A percentile compares a stretch with the other conserved stretches of the same genome.
Conservation (phyloP, 108 stramenopile genomes). For the Pseudonitzschia multiseries region DNA sequence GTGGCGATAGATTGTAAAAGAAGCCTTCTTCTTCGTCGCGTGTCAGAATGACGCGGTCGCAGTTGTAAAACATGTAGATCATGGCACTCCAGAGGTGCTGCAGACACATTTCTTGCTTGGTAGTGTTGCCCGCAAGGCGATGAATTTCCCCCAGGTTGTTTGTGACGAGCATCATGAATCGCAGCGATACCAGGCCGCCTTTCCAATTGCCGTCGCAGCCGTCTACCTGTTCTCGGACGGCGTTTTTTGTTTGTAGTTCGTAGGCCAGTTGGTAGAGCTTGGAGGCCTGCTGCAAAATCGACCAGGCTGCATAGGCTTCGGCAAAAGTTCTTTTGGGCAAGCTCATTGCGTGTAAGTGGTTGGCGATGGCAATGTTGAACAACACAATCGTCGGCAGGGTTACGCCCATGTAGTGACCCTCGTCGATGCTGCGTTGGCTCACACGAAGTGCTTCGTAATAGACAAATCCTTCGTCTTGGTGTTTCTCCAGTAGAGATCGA, state of each 20-base stretch:
- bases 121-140: slow-evolving; percentile 9
- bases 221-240: neutral
- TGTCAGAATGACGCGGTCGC: neutral
- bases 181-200: neutral
- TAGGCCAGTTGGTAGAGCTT: slow-evolving; percentile 29
- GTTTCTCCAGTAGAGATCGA: neutral
- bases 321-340: neutral
- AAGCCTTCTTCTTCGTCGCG: neutral
- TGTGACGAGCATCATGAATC: slow-evolving; percentile 22
- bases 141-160: slow-evolving; percentile 30
- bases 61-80: slow-evolving; percentile 18
- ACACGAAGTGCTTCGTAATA: slow-evolving; percentile 21
- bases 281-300: neutral
- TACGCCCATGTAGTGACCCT: slow-evolving; percentile 22
- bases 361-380: slow-evolving; percentile 30
- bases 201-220: neutral
- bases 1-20: slow-evolving; percentile 1
- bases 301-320: neutral
- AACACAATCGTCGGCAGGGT: slow-evolving; percentile 20
- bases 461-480: slow-evolving; percentile 13
- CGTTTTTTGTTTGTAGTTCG: neutral
- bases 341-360: slow-evolving; percentile 12
- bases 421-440: slow-evolving; percentile 3
- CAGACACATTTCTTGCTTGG: slow-evolving; percentile 16
- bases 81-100: slow-evolving; percentile 25